phyloP scores from a whole-genome alignment of 2,329 filamentous ascomycete species.

The Stemphylium lycopersici region DNA sequence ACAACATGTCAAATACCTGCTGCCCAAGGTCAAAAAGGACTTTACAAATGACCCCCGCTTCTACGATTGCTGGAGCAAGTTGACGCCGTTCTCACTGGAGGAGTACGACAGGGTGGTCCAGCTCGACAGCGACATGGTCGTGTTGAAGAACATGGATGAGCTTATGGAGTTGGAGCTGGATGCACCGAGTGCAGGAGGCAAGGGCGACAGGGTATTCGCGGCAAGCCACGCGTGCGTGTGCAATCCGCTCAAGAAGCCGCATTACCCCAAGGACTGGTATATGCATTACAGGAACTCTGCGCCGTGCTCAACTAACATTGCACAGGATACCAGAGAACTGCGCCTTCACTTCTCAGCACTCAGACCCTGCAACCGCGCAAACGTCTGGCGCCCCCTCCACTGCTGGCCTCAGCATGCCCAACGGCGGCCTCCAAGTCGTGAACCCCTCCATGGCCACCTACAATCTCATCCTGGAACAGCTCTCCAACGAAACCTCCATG shows the following conservation, averaged over 20 bases:
- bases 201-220: conserved; percentile 73
- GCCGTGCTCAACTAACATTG: not conserved
- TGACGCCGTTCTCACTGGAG: conserved; percentile 75
- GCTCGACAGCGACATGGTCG: conserved; percentile 88
- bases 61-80: conserved; percentile 89
- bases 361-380: conserved; percentile 58
- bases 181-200: conserved; percentile 56
- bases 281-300: conserved; percentile 8
- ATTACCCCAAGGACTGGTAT: conserved; percentile 80
- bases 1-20: conserved; percentile 73
- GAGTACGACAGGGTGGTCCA: conserved; percentile 82
- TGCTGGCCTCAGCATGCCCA: conserved; percentile 63
- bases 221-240: conserved; percentile 85
- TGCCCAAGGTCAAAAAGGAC: conserved; percentile 69
- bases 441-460: conserved; percentile 62
- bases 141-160: conserved; percentile 86
- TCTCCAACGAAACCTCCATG: conserved; percentile 54
- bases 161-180: conserved; percentile 84
- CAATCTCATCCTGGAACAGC: conserved; percentile 56
- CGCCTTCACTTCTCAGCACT: conserved; percentile 65
- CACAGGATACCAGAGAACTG: conserved; percentile 62
- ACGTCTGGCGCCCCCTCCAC: conserved; percentile 56
- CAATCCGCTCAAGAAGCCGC: conserved; percentile 77
- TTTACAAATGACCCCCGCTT: conserved; percentile 82
- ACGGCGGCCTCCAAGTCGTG: conserved; percentile 67